Percentiles rank a stretch among this genome's conserved stretches.
Evolutionary conservation across 73 alveolate genomes (phyloP).

Genomic region (Halteria grandinella): DNA sequence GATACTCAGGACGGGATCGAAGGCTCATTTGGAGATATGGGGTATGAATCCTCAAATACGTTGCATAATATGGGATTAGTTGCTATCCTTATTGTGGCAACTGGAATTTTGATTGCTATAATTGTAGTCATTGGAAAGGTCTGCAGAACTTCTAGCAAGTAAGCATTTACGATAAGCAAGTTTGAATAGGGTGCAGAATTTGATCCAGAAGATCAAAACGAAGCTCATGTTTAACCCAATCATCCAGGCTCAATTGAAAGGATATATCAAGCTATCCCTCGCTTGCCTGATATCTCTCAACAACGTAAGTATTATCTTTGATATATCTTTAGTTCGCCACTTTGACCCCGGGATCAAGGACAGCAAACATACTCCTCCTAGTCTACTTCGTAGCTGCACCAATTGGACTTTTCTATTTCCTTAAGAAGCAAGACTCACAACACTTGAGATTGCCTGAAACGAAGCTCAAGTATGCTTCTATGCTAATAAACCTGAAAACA

Average conservation of each 20-base stretch:
- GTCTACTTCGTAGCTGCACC: background rate
- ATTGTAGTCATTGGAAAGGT: too few species aligned
- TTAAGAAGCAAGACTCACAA: too few species aligned
- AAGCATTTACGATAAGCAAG: too few species aligned
- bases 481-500: background rate
- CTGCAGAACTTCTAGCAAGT: too few species aligned
- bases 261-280: constrained; percentile 14
- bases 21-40: constrained; percentile 17
- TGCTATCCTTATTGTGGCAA: background rate
- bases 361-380: background rate
- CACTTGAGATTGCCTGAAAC: background rate
- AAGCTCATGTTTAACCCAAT: too few species aligned
- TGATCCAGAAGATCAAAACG: too few species aligned
- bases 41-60: constrained; percentile 23
- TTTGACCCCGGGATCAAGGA: too few species aligned
- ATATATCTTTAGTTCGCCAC: too few species aligned
- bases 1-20: background rate
- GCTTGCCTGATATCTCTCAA: constrained; percentile 1
- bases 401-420: background rate
- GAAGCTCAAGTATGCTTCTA: background rate
- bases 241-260: too few species aligned
- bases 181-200: too few species aligned
- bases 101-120: background rate
- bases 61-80: constrained; percentile 9
- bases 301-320: too few species aligned